These are phyloP conservation scores for Evernia prunastri DNA, from an alignment of 495 filamentous ascomycete species.

Conservation along the genomic window DNA sequence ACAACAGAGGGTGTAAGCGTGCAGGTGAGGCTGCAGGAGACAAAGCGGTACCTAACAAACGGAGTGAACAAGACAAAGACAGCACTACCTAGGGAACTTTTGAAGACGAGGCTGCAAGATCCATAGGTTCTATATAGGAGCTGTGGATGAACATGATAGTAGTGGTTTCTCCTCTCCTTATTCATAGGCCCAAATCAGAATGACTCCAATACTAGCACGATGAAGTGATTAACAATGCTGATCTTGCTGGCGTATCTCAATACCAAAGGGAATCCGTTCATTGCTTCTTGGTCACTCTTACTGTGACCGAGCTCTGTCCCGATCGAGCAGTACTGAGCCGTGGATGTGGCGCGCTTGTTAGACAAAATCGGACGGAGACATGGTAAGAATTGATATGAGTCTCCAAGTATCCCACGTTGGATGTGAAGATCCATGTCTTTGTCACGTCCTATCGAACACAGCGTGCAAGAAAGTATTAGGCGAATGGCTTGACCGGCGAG, in stretches of 20 bases:
- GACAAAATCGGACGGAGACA: too few relatives aligned
- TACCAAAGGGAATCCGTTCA: too few relatives aligned
- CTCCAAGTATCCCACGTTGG: background rate
- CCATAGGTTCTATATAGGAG: constrained; percentile 6
- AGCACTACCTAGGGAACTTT: background rate
- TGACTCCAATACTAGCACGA: constrained; percentile 4
- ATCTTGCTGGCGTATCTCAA: background rate
- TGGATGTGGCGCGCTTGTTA: too few relatives aligned
- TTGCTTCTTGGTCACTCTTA: background rate
- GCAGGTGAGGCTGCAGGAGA: constrained; percentile 4
- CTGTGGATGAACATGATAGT: constrained; percentile 7
- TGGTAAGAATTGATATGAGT: too few relatives aligned
- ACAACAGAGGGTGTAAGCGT: constrained; percentile 7
- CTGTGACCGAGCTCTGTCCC: background rate
- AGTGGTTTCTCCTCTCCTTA: background rate
- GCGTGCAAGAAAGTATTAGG: background rate
- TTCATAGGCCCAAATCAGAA: background rate
- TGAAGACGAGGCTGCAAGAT: background rate
- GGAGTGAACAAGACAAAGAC: constrained; percentile 3
- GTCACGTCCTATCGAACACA: background rate
- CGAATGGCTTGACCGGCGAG: background rate
- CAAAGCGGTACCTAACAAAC: constrained; percentile 10
- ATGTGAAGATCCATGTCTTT: background rate
- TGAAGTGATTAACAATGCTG: constrained; percentile 1
- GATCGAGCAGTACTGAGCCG: too few relatives aligned